Evolutionary conservation across 2,329 filamentous ascomycete species (phyloP).

Genomic region (Aureobasidium pullulans): DNA sequence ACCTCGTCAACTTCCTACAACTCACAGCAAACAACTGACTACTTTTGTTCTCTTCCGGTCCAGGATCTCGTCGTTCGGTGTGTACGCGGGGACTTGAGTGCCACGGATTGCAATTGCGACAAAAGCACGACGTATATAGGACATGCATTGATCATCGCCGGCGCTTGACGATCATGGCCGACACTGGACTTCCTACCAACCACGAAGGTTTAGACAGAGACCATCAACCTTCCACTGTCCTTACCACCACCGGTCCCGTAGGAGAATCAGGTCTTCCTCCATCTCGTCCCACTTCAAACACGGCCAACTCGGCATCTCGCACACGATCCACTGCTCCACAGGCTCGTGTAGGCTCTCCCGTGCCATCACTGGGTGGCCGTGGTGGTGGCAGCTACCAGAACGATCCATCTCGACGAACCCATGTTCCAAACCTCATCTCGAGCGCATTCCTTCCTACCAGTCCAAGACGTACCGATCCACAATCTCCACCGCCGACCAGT

Average conservation of each 20-base stretch:
- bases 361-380: conserved; percentile 10
- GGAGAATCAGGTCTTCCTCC: conserved; percentile 43
- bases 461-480: conserved; percentile 64
- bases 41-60: neutral
- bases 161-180: conserved; percentile 9
- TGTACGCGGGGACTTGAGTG: neutral
- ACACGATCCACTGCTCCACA: conserved; percentile 10
- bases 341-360: conserved; percentile 19
- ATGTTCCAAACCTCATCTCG: conserved; percentile 81
- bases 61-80: neutral
- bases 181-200: conserved; percentile 2
- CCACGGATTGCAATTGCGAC: neutral
- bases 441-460: conserved; percentile 98
- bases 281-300: conserved; percentile 37
- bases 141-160: conserved; percentile 12
- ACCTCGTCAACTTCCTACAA: conserved; percentile 1
- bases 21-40: neutral
- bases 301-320: conserved; percentile 23
- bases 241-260: conserved; percentile 36
- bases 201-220: neutral
- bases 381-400: conserved; percentile 16
- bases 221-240: conserved; percentile 14
- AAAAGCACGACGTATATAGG: neutral
- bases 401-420: conserved; percentile 53
- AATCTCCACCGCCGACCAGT: conserved; percentile 19